Evolutionary conservation across 441 rosid species (phyloP).

Genomic region (Jatropha podagrica): DNA sequence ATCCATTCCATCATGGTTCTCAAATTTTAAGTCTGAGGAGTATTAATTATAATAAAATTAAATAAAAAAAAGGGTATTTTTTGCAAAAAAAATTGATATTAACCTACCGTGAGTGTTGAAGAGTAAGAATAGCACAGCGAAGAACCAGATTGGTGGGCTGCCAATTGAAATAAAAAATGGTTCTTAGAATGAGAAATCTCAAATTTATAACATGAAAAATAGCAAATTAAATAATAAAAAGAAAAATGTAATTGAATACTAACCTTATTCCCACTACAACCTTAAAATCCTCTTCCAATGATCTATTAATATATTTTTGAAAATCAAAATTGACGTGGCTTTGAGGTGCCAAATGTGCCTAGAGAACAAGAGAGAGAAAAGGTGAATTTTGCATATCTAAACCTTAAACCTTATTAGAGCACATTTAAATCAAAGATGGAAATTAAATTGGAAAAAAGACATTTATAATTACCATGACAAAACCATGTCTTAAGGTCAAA

Average conservation of each 20-base stretch:
- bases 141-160: slow-evolving; percentile 80
- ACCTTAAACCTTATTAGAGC: not conserved
- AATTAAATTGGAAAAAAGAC: not conserved
- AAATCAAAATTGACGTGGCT: slow-evolving; percentile 66
- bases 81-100: not conserved
- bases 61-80: not conserved
- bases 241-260: not conserved
- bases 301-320: slow-evolving; percentile 68
- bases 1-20: no score
- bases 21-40: no score
- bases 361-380: slow-evolving; percentile 12
- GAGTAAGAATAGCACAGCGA: slow-evolving; percentile 64
- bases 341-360: slow-evolving; percentile 87
- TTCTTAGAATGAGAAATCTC: not conserved
- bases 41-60: not conserved
- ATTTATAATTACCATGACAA: slow-evolving; percentile 49
- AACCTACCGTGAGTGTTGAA: slow-evolving; percentile 73
- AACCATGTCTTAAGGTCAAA: slow-evolving; percentile 83
- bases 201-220: no score
- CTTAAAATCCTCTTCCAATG: slow-evolving; percentile 83
- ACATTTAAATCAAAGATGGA: not conserved
- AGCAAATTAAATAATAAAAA: not conserved
- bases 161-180: slow-evolving; percentile 18
- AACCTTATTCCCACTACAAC: slow-evolving; percentile 89
- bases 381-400: not conserved